A percentile compares a stretch with the other conserved stretches of the same genome.
These are phyloP conservation scores for Pulveroboletus sp. DNA, from an alignment of 768 basidiomycete genomes.

Conservation along the genomic window DNA sequence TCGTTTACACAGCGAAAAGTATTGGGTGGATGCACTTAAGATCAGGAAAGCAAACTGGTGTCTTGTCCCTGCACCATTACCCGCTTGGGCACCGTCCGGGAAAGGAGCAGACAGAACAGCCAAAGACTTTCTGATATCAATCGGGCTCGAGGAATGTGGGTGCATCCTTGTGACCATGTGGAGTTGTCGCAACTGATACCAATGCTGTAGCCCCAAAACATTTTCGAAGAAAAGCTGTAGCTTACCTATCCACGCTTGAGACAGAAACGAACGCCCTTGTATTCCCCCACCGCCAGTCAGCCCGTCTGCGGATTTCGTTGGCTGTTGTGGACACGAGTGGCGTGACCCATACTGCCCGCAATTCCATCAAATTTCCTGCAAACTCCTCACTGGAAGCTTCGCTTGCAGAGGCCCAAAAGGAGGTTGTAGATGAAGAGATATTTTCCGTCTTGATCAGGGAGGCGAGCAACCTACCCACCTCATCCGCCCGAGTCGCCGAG, in stretches of 20 bases:
- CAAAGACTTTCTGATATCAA: slow-evolving; percentile 77
- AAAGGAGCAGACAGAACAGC: slow-evolving; percentile 78
- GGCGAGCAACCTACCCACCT: slow-evolving; percentile 71
- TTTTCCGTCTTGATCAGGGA: slow-evolving; percentile 71
- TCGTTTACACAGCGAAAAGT: slow-evolving; percentile 59
- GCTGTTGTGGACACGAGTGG: slow-evolving; percentile 34
- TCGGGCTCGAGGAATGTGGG: slow-evolving; percentile 79
- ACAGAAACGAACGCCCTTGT: slow-evolving; percentile 42
- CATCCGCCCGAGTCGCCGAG: slow-evolving; percentile 75
- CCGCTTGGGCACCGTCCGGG: slow-evolving; percentile 61
- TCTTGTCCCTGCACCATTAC: slow-evolving; percentile 73
- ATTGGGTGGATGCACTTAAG: slow-evolving; percentile 80
- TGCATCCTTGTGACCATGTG: slow-evolving; percentile 7
- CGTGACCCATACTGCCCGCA: slow-evolving; percentile 32
- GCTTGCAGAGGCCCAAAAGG: slow-evolving; percentile 59
- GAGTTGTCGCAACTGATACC: neutral
- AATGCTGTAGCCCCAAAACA: slow-evolving; percentile 50
- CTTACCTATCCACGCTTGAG: slow-evolving; percentile 53
- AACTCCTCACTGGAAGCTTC: slow-evolving; percentile 44
- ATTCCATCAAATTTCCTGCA: slow-evolving; percentile 31
- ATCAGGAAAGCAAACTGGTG: slow-evolving; percentile 78
- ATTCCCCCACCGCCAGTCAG: slow-evolving; percentile 62
- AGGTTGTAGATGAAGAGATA: slow-evolving; percentile 77
- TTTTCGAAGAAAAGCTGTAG: slow-evolving; percentile 70
- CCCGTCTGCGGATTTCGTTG: slow-evolving; percentile 61